Base-by-base conservation (phyloP, 768 basidiomycete species). In the Leccinum subgranulosum region DNA sequence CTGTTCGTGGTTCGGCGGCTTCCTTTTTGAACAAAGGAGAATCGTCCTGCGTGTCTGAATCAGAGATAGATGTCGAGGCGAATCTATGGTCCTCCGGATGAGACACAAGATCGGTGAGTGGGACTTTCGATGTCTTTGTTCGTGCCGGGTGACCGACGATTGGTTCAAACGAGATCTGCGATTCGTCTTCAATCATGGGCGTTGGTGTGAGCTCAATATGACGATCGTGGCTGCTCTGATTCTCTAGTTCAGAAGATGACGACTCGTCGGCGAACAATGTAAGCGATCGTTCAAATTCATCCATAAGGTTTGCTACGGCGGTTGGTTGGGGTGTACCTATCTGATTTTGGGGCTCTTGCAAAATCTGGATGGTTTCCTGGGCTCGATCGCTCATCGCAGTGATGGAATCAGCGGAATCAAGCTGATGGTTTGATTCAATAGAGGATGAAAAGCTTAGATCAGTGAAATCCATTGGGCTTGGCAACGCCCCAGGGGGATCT, bases 251-350 rank as follows among this genome's bases (percentile, higher is more conserved):
- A 11, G 31, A 52, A n/a, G 43, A 29, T 12, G 17, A 45, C 9
- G 19, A 15, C 25, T 58, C 49, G 33, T 59, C 33, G 12, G 23
- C 14, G 10, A 33, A 19, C 14, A 57, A 43, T 19, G 25, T 61
- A 31, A 65, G 46, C 6, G 29, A 53, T 29, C 47, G 53, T 28
- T 65, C 55, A 21, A 64, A 65, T 1, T 52, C 55, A 14, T 55
- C 43, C 9, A 54, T 48, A 12, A 63, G 49, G 28, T 36, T 41
- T 15, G 54, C 33, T 11, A 64, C 6, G 28, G 55, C 54, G n/a
- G 28, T 29, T 1, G 27, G 3, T 15, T 45, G 47, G 17, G 45
- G 46, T 31, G 21, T 27, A 14, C n/a, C 48, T 21, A 36, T 10
- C 10, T 4, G 21, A n/a, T 27, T 14, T 34, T 48, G 47, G 25